A percentile compares a stretch with the other conserved stretches of the same genome.
phyloP scores from a whole-genome alignment of 2,329 filamentous ascomycete species.

The Aspergillus costaricaensis region DNA sequence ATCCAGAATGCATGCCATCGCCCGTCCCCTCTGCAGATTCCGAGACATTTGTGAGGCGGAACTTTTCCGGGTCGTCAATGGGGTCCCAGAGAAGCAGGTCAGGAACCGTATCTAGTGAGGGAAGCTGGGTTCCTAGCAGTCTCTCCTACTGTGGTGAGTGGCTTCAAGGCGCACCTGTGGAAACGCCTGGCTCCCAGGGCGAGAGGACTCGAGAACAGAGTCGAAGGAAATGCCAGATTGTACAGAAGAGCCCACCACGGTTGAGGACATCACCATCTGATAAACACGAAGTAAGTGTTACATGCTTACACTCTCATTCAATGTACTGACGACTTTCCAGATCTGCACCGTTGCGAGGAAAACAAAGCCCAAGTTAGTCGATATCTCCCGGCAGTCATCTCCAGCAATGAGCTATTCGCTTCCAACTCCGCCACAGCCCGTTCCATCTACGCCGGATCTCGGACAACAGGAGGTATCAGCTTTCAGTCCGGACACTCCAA shows the following conservation, averaged over 20 bases:
- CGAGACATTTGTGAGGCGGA: slow-evolving; percentile 14
- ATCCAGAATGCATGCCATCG: slow-evolving; percentile 16
- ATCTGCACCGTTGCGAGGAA: slow-evolving; percentile 39
- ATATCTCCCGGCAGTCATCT: slow-evolving; percentile 41
- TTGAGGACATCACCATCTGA: slow-evolving; percentile 21
- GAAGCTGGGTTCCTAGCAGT: slow-evolving; percentile 41
- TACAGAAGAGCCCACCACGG: slow-evolving; percentile 36
- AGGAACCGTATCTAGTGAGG: slow-evolving; percentile 39
- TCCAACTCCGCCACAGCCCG: slow-evolving; percentile 27
- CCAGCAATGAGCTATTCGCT: slow-evolving; percentile 29
- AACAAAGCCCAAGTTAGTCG: slow-evolving; percentile 40
- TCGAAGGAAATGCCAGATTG: slow-evolving; percentile 40
- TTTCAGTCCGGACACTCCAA: slow-evolving; percentile 43
- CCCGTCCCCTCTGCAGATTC: slow-evolving; percentile 17
- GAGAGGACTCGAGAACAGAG: slow-evolving; percentile 32
- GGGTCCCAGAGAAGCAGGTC: slow-evolving; percentile 34
- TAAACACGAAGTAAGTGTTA: slow-evolving; percentile 28
- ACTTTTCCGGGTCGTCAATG: slow-evolving; percentile 24
- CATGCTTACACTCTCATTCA: too few relatives aligned
- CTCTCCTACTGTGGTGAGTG: slow-evolving; percentile 42
- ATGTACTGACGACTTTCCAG: slow-evolving; percentile 22
- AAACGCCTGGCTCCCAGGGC: slow-evolving; percentile 28
- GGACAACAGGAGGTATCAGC: slow-evolving; percentile 40
- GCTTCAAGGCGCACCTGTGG: slow-evolving; percentile 40
- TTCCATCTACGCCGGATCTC: slow-evolving; percentile 40